Base-by-base conservation (phyloP, 1,284 basidiomycete species). In the Tilletia walkeri region DNA sequence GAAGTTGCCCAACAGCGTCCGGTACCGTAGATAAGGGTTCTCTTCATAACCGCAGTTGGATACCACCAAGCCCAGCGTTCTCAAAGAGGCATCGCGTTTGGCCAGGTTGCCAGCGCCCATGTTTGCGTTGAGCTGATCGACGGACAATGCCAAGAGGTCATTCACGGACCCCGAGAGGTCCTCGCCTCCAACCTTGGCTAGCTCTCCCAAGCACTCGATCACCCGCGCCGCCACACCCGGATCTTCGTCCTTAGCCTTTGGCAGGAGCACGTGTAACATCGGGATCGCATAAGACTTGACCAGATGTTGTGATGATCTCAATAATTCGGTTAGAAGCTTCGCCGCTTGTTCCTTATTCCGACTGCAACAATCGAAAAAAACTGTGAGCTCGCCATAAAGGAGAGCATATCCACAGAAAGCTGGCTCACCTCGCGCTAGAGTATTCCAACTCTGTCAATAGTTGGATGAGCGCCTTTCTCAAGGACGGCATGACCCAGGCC, bases 201-300 rank as follows among this genome's bases (percentile, higher is more conserved):
- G 88, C 84, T 99, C 95, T 47, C 96, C 96, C 0, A 99, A 88
- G 82, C 95, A 97, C 87, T 92, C 92, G 67, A 99, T 87, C 69
- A 98, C 92, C 73, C 95, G 91, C 0, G 95, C 92, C 0, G 95
- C 93, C 10, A 99, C 95, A 1, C 91, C 90, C 0, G 94, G 88
- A 72, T 93, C 94, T 7, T 86, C 84, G 78, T 95, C 94, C 71
- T 90, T 90, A 0, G 94, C 93, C 80, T 94, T 95, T 36, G 90
- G 90, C 10, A 99, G 87, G 4, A 99, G 88, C 1, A 95, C 94
- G 47, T 91, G 90, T 14, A 99, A 88, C 87, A 99, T 96, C 0
- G 95, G 93, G n/a, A 95, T 88, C 0, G 94, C 94, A 84, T 99
- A 99, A 16, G 94, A 94, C 83, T 95, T 95, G 85, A 99, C 96